These are phyloP conservation scores for Solanum virginianum DNA, from an alignment of 257 asterid species.

Conservation along the genomic window DNA sequence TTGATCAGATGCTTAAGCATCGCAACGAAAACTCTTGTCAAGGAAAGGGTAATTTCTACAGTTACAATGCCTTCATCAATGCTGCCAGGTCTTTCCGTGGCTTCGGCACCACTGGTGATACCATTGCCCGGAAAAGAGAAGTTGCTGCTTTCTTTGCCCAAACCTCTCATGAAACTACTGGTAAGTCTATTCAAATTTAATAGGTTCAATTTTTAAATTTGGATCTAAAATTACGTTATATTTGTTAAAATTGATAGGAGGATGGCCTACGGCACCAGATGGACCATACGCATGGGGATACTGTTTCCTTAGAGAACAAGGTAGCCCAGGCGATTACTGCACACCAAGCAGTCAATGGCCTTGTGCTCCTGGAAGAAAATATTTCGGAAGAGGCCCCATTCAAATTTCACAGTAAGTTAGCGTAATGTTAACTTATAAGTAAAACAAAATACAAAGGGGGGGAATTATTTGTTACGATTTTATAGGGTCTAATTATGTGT, in stretches of 20 bases:
- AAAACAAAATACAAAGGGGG: too few relatives aligned
- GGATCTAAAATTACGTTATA: background rate
- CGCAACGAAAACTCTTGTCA: conserved; percentile 10
- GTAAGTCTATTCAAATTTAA: background rate
- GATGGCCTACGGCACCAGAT: conserved; percentile 19
- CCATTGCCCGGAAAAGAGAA: conserved; percentile 9
- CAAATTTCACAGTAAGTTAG: conserved; percentile 15
- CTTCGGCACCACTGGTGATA: conserved; percentile 17
- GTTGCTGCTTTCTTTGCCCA: conserved; percentile 22
- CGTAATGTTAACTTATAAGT: background rate
- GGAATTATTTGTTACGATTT: background rate
- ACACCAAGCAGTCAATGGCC: conserved; percentile 10
- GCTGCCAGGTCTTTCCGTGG: conserved; percentile 8
- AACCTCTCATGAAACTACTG: conserved; percentile 18
- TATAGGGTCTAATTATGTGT: background rate
- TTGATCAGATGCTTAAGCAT: too few relatives aligned
- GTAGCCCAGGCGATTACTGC: conserved; percentile 2
- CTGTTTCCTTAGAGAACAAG: conserved; percentile 13
- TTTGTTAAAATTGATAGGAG: background rate
- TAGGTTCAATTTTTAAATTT: background rate
- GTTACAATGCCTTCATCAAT: conserved; percentile 13
- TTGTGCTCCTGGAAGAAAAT: conserved; percentile 14
- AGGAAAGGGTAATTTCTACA: conserved; percentile 10
- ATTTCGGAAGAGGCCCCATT: conserved; percentile 20
- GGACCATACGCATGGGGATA: conserved; percentile 31